These are phyloP conservation scores for Tulasnella sp. DNA, from an alignment of 768 basidiomycete species.

Conservation along the genomic window DNA sequence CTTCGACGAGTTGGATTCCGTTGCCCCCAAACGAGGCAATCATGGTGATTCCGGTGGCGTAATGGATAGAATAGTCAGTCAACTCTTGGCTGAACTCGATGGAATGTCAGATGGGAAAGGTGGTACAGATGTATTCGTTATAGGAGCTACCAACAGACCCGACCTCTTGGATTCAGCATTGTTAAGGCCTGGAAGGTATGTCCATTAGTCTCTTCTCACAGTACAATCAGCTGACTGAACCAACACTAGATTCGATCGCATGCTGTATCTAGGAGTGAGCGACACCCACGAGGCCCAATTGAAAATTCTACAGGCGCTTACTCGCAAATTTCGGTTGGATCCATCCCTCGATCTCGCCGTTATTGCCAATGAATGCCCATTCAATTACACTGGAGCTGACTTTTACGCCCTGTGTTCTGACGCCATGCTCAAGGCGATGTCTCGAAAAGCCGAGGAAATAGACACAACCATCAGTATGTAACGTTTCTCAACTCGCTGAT, in stretches of 20 bases:
- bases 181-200: slow-evolving; percentile 73
- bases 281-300: slow-evolving; percentile 73
- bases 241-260: slow-evolving; percentile 73
- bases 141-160: slow-evolving; percentile 91
- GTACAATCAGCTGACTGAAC: not conserved
- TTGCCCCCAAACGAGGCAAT: slow-evolving; percentile 88
- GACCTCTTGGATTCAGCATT: slow-evolving; percentile 84
- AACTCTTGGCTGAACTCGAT: slow-evolving; percentile 85
- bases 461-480: slow-evolving; percentile 58
- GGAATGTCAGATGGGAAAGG: slow-evolving; percentile 58
- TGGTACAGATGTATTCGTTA: slow-evolving; percentile 75
- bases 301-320: slow-evolving; percentile 78
- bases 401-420: slow-evolving; percentile 97
- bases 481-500: not conserved
- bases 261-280: slow-evolving; percentile 92
- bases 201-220: not conserved
- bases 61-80: slow-evolving; percentile 96
- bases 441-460: slow-evolving; percentile 65
- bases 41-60: slow-evolving; percentile 95
- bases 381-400: slow-evolving; percentile 95
- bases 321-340: slow-evolving; percentile 79
- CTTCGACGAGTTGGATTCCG: slow-evolving; percentile 90
- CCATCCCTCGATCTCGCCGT: slow-evolving; percentile 45
- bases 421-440: slow-evolving; percentile 91
- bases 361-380: slow-evolving; percentile 65